Conservation (phyloP, 495 filamentous ascomycete genomes). For the Baudoinia panamericana region DNA sequence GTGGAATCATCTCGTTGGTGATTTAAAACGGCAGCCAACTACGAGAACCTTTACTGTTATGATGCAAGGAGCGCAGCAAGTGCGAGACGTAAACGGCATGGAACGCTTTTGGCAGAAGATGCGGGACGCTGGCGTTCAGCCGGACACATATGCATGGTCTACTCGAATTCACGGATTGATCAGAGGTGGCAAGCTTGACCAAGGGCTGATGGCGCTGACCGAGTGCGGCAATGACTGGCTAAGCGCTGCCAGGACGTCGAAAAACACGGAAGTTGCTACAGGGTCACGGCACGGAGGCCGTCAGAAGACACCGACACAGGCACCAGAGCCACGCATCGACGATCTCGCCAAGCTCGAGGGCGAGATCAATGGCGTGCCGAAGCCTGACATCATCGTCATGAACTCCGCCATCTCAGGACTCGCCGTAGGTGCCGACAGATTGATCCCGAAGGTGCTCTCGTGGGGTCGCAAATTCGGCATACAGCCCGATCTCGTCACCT, state of each 20-base stretch:
- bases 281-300: constrained; percentile 2
- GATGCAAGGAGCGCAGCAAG: constrained; percentile 43
- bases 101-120: constrained; percentile 48
- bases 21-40: constrained; percentile 36
- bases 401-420: constrained; percentile 49
- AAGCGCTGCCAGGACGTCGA: constrained; percentile 17
- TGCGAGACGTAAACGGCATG: constrained; percentile 37
- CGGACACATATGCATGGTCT: constrained; percentile 48
- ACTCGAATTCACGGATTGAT: constrained; percentile 49
- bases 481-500: constrained; percentile 48
- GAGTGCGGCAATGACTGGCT: constrained; percentile 47
- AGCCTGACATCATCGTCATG: constrained; percentile 47
- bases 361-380: constrained; percentile 31
- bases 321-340: background rate
- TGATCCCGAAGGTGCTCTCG: constrained; percentile 38
- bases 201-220: constrained; percentile 43
- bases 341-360: constrained; percentile 10
- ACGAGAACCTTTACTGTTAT: constrained; percentile 49
- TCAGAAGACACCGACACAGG: background rate
- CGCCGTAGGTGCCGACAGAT: constrained; percentile 28
- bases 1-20: constrained; percentile 44
- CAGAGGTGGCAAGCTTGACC: constrained; percentile 28
- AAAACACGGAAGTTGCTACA: background rate
- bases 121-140: constrained; percentile 35
- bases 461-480: constrained; percentile 49